Evolutionary conservation across 495 filamentous ascomycete genomes (phyloP).

Genomic region (Cercophora scortea): DNA sequence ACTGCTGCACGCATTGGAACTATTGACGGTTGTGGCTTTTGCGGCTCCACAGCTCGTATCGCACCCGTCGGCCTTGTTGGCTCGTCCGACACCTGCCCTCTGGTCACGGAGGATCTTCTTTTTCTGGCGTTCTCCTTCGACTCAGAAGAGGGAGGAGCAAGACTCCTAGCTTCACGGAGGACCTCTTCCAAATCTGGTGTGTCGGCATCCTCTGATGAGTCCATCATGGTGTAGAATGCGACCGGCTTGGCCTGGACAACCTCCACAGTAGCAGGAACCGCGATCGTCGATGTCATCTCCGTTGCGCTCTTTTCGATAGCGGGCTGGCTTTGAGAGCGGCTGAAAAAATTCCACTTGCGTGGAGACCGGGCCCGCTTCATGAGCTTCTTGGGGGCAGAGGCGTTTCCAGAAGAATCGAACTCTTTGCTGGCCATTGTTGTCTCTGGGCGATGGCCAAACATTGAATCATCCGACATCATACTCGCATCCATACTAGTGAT

Average conservation of each 20-base stretch:
- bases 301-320: constrained; percentile 25
- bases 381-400: constrained; percentile 37
- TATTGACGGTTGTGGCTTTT: too few relatives aligned
- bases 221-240: constrained; percentile 80
- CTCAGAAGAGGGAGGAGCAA: constrained; percentile 8
- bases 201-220: constrained; percentile 56
- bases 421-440: constrained; percentile 9
- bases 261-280: constrained; percentile 35
- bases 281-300: constrained; percentile 22
- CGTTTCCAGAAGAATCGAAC: constrained; percentile 1
- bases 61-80: neutral
- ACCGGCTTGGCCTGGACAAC: constrained; percentile 34
- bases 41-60: too few relatives aligned
- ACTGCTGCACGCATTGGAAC: too few relatives aligned
- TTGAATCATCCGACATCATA: constrained; percentile 45
- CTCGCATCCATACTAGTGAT: constrained; percentile 43
- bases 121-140: neutral
- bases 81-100: neutral
- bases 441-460: constrained; percentile 20
- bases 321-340: constrained; percentile 55
- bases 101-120: constrained; percentile 4
- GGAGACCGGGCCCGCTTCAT: constrained; percentile 53
- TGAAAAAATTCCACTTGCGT: constrained; percentile 78
- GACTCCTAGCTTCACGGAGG: constrained; percentile 49
- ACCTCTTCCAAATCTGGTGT: constrained; percentile 55